Evolutionary conservation across 768 basidiomycete species (phyloP).

Genomic region (Amanita muscaria): DNA sequence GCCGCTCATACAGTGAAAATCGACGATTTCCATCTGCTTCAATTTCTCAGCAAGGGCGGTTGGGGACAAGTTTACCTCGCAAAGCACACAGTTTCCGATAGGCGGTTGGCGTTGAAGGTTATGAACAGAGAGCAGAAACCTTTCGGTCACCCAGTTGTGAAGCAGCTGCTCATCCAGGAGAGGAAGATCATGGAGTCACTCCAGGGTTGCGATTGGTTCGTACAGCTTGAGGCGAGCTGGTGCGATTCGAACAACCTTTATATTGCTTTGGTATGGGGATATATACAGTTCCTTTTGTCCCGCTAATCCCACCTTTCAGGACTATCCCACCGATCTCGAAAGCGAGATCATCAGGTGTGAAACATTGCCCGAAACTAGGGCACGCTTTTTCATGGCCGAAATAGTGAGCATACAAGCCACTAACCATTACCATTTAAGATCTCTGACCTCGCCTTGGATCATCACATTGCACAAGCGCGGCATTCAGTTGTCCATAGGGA

Average conservation of each 20-base stretch:
- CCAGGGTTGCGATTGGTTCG: slow-evolving; percentile 6
- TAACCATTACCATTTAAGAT: not conserved
- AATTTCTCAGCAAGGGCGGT: slow-evolving; percentile 21
- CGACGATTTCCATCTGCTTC: slow-evolving; percentile 9
- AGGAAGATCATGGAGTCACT: slow-evolving; percentile 6
- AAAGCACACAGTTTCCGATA: slow-evolving; percentile 16
- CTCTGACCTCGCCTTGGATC: slow-evolving; percentile 14
- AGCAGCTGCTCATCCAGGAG: slow-evolving; percentile 12
- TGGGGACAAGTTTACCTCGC: slow-evolving; percentile 21
- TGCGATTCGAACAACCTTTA: slow-evolving; percentile 12
- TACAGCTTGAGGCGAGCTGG: slow-evolving; percentile 13
- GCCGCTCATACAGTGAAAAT: not conserved
- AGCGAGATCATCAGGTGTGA: slow-evolving; percentile 21
- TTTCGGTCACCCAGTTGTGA: slow-evolving; percentile 16
- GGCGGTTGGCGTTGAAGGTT: slow-evolving; percentile 22
- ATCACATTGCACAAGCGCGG: slow-evolving; percentile 25
- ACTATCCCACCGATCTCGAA: slow-evolving; percentile 23
- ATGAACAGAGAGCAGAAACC: slow-evolving; percentile 16
- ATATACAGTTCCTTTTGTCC: not conserved
- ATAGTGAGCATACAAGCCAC: slow-evolving; percentile 17
- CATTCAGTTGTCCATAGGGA: slow-evolving; percentile 27
- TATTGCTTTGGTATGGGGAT: slow-evolving; percentile 10
- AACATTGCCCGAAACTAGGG: slow-evolving; percentile 14
- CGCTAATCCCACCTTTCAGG: slow-evolving; percentile 9
- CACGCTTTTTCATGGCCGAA: slow-evolving; percentile 28